Base-by-base conservation (phyloP, 306 rosid species). In the Sesbania bispinosa region DNA sequence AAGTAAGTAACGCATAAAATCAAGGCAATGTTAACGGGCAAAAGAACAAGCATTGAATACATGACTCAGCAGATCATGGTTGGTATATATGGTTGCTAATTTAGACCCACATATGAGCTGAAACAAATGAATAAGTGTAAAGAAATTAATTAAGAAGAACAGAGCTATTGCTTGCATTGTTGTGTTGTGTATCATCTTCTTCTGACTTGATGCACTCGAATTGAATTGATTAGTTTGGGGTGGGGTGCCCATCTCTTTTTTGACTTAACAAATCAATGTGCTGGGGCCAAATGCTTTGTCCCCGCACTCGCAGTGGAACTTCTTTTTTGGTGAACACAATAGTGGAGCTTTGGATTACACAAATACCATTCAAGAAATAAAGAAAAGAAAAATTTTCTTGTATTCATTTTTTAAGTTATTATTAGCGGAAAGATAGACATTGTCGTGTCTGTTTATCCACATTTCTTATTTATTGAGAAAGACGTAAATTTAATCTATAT, bases 21-120 rank as follows among this genome's bases (percentile, higher is more conserved):
- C 78, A 80, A 54, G 84, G 81, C 81, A 80, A 3, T 47, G 45
- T 54, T 62, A 30, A 67, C 58, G 81, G 74, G 52, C 15, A 13
- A 54, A 26, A 62, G 62, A 57, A 69, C 73, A 69, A 62, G 13
- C 67, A 75, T 62, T 50, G 8, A 53, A 53, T 24, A 51, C 76
- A 68, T 3, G 32, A 13, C 6, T n/a, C n/a, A n/a, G 4, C 13
- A 7, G 2, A 51, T n/a, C n/a, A n/a, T n/a, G 46, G 32, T 79
- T 58, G 79, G 48, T 6, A 6, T 72, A n/a, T n/a, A n/a, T n/a
- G n/a, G n/a, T 10, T 10, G 66, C 65, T 66, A 35, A 62, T 6
- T 68, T 52, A 5, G 76, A 68, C 78, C 74, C 69, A 78, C 74
- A 10, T 10, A 8, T 15, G 53, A 67, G 21, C 30, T 30, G 9